A percentile compares a stretch with the other conserved stretches of the same genome.
These are phyloP conservation scores for Solanum aculeatissimum DNA, from an alignment of 305 asterid species.

Conservation along the genomic window DNA sequence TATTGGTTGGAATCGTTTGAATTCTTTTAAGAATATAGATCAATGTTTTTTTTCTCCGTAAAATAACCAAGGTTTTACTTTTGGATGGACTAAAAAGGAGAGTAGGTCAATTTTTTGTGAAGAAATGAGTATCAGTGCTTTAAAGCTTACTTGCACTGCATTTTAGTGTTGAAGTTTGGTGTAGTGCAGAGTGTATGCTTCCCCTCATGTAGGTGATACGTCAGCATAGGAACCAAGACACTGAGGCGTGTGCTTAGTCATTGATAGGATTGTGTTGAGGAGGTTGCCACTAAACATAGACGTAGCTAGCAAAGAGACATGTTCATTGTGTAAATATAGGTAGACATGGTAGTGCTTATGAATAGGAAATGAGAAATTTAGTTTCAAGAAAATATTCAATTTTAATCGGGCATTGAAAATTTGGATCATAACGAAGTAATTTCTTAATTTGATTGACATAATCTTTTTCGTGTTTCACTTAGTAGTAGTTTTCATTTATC, in stretches of 20 bases:
- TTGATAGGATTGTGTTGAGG: background rate
- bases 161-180: background rate
- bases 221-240: background rate
- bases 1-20: background rate
- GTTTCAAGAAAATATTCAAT: background rate
- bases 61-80: background rate
- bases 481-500: background rate
- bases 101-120: background rate
- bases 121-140: background rate
- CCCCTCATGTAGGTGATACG: background rate
- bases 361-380: background rate
- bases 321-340: background rate
- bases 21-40: background rate
- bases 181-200: background rate
- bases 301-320: background rate
- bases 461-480: background rate
- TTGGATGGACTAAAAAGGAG: background rate
- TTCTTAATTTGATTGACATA: background rate
- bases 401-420: background rate
- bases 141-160: background rate
- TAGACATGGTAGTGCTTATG: background rate
- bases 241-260: background rate
- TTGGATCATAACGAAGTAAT: background rate
- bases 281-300: background rate
- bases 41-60: background rate